These are phyloP conservation scores for Hanseniaspora guilliermondii DNA, from an alignment of 805 yeast genomes.

Conservation along the genomic window DNA sequence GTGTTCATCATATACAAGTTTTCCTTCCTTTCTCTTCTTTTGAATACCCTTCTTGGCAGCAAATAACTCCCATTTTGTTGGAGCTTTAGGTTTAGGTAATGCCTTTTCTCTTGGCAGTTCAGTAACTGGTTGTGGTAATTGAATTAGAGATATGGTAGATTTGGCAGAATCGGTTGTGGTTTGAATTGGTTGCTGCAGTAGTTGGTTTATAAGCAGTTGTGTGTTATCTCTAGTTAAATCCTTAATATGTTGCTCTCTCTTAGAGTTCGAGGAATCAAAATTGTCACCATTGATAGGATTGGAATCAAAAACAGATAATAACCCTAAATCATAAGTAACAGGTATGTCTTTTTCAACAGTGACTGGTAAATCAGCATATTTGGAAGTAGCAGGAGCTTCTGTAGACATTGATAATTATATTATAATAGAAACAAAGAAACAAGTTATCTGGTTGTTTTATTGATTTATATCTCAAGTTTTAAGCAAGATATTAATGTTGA, in stretches of 20 bases:
- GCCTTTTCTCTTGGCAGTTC: conserved; percentile 89
- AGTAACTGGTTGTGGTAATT: conserved; percentile 72
- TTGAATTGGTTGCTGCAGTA: conserved; percentile 77
- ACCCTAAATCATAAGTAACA: conserved; percentile 77
- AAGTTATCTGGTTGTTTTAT: background rate
- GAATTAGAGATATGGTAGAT: conserved; percentile 69
- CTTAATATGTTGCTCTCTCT: conserved; percentile 52
- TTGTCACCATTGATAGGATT: conserved; percentile 64
- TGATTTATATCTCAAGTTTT: background rate
- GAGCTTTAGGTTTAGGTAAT: conserved; percentile 81
- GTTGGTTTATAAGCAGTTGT: conserved; percentile 80
- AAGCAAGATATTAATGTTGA: background rate
- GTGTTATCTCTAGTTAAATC: conserved; percentile 78
- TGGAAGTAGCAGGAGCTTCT: conserved; percentile 13
- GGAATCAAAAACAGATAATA: conserved; percentile 78
- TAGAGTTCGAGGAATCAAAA: conserved; percentile 39
- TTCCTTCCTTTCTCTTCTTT: conserved; percentile 80
- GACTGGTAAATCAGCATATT: conserved; percentile 39
- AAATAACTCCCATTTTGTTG: conserved; percentile 92
- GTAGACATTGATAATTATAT: conserved; percentile 18
- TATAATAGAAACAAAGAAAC: background rate
- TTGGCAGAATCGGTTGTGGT: conserved; percentile 63
- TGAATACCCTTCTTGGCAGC: conserved; percentile 92
- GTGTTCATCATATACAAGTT: conserved; percentile 79
- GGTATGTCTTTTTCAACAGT: conserved; percentile 89